Evolutionary conservation across 148 eudicot species (phyloP), one percentile per base, ranked within the genome.

Genomic region (Pharnaceum exiguum): DNA sequence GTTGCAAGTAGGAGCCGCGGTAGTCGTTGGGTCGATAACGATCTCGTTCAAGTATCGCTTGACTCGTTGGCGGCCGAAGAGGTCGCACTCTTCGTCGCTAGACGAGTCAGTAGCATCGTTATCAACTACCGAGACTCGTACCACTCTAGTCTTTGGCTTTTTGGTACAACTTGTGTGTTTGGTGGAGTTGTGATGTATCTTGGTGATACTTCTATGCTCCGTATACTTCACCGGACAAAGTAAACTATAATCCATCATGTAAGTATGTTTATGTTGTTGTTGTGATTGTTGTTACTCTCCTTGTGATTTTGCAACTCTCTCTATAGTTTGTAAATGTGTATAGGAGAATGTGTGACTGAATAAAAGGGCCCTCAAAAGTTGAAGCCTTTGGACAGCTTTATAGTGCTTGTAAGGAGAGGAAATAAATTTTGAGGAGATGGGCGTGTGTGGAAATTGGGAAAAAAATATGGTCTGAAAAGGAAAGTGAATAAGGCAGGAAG

Each of bases 81-180:
- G 61, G 38, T 59, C 75, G 7, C 70, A 49, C 37, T 83, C 96
- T 1, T 89, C 96, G 4, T 75, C 96, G 22, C 85, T 71, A 0
- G 87, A 81, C 0, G 96, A 89, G 33, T 89, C 96, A 0, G 96
- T 89, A 0, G 96, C 96, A 22, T 89, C 83, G 2, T 79, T 71
- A 22, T 89, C 96, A 0, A 84, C 73, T 0, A 83, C 72, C 3
- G 87, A 75, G 12, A 89, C 60, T n/a, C 88, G 60, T 0, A 89
- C 80, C 5, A 79, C 72, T 61, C 51, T 68, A 0, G 78, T 66
- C 0, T 7, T 5, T n/a, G 16, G 13, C 22, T 37, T 50, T 3
- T 42, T 25, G 0, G 4, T 25, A 22, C 27, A 12, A 11, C 23
- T 2, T 43, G 4, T 22, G 17, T 25, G 47, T 9, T 35, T 62